A percentile compares a stretch with the other conserved stretches of the same genome.
Evolutionary conservation across 768 basidiomycete genomes (phyloP).

Genomic region (Rubroboletus pulcherrimus): DNA sequence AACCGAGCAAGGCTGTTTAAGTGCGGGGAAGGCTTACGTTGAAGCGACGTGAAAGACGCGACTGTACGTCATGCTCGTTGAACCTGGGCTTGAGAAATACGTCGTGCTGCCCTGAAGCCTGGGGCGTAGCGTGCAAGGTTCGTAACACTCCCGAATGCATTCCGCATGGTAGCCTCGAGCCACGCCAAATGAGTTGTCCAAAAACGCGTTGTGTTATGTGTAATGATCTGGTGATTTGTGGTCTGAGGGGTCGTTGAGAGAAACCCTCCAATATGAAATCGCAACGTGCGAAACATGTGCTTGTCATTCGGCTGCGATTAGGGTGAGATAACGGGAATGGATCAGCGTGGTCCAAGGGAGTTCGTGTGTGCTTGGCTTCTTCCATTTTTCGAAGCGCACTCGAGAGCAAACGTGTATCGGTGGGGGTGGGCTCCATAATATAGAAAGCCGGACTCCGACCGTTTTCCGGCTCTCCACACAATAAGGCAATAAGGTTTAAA

Average conservation of each 20-base stretch:
- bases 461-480: neutral
- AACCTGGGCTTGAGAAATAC: neutral
- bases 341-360: neutral
- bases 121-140: neutral
- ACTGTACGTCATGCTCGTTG: neutral
- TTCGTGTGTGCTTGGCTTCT: too few relatives aligned
- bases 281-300: constrained; percentile 10
- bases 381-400: neutral
- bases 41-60: neutral
- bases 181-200: neutral
- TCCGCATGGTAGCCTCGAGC: neutral
- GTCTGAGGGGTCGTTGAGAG: neutral
- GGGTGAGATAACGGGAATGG: neutral
- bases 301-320: constrained; percentile 1
- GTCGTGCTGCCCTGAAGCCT: neutral
- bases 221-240: neutral
- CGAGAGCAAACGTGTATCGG: neutral
- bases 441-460: neutral
- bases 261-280: neutral
- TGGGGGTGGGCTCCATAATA: neutral
- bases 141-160: neutral
- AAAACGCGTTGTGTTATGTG: neutral
- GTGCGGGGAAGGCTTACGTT: neutral
- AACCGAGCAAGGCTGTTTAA: neutral
- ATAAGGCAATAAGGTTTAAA: neutral